Evolutionary conservation across 768 basidiomycete genomes (phyloP).

Genomic region (Boletus insuetus): DNA sequence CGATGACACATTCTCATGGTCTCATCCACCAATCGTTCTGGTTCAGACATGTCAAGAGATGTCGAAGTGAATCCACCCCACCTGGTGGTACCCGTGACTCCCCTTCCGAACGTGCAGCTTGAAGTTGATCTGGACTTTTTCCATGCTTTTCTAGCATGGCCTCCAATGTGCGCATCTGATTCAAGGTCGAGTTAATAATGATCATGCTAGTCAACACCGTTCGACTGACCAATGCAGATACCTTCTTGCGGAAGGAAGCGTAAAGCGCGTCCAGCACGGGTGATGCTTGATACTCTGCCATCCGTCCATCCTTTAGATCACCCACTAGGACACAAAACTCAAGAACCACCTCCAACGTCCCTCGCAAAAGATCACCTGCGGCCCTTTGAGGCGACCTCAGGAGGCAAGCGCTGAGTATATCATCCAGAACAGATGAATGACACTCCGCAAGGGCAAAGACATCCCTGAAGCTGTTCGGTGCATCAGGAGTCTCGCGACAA

Average conservation of each 20-base stretch:
- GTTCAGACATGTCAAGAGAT: constrained; percentile 53
- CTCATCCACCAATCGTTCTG: constrained; percentile 58
- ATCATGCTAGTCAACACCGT: not conserved
- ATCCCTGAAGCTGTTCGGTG: constrained; percentile 48
- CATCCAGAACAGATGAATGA: constrained; percentile 69
- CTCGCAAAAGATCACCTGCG: constrained; percentile 62
- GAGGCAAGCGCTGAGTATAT: constrained; percentile 74
- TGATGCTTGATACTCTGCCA: constrained; percentile 67
- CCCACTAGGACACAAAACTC: constrained; percentile 66
- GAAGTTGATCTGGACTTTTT: constrained; percentile 21
- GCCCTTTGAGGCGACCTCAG: constrained; percentile 65
- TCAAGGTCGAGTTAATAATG: constrained; percentile 1
- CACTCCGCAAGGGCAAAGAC: constrained; percentile 67
- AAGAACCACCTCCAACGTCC: constrained; percentile 61
- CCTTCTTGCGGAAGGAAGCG: constrained; percentile 50
- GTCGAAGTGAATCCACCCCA: constrained; percentile 52
- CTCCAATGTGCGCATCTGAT: constrained; percentile 58
- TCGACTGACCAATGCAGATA: constrained; percentile 54
- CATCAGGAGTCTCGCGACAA: constrained; percentile 21
- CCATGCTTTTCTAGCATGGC: constrained; percentile 52
- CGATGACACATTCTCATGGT: not conserved
- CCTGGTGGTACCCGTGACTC: constrained; percentile 42
- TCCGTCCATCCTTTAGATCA: constrained; percentile 49
- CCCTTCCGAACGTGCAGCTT: constrained; percentile 23
- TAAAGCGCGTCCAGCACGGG: constrained; percentile 53